Conservation (phyloP, 768 basidiomycete species). For the Mycena galopus region DNA sequence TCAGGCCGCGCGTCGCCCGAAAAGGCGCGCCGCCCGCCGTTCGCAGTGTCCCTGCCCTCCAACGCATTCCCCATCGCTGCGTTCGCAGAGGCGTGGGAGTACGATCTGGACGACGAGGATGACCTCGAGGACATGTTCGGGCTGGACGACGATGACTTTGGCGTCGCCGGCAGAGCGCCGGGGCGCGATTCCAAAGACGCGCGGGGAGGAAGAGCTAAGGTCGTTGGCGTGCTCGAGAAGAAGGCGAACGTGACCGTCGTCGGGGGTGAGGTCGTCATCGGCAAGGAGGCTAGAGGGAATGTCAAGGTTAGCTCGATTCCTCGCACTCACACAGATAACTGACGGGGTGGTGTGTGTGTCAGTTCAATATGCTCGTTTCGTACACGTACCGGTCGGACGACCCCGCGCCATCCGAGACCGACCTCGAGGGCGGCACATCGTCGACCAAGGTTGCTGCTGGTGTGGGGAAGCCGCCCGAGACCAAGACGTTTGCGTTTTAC, state of each 20-base stretch:
- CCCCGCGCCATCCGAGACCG: slow-evolving; percentile 73
- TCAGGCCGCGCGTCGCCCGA: slow-evolving; percentile 46
- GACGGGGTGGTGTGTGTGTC: not conserved
- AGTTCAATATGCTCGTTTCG: slow-evolving; percentile 96
- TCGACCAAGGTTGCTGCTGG: slow-evolving; percentile 48
- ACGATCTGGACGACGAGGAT: slow-evolving; percentile 91
- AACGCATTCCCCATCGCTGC: slow-evolving; percentile 86
- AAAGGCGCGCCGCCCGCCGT: slow-evolving; percentile 77
- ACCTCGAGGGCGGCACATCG: slow-evolving; percentile 53
- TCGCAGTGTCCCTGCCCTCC: slow-evolving; percentile 84
- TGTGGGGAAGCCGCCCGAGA: slow-evolving; percentile 68
- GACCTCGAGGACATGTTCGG: slow-evolving; percentile 84
- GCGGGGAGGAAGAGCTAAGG: slow-evolving; percentile 62
- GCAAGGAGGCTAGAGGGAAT: slow-evolving; percentile 80
- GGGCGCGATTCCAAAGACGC: slow-evolving; percentile 49
- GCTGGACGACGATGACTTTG: slow-evolving; percentile 76
- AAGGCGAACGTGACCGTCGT: slow-evolving; percentile 91
- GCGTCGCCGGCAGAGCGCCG: slow-evolving; percentile 57
- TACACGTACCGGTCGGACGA: slow-evolving; percentile 97
- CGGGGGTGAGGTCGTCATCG: slow-evolving; percentile 89
- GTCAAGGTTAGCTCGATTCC: slow-evolving; percentile 72
- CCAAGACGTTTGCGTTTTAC: slow-evolving; percentile 93
- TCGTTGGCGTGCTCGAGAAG: slow-evolving; percentile 88
- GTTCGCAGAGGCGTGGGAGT: slow-evolving; percentile 98
- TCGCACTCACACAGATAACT: not conserved